Base-by-base conservation (phyloP, 1,284 basidiomycete species). In the Papiliotrema flavescens region DNA sequence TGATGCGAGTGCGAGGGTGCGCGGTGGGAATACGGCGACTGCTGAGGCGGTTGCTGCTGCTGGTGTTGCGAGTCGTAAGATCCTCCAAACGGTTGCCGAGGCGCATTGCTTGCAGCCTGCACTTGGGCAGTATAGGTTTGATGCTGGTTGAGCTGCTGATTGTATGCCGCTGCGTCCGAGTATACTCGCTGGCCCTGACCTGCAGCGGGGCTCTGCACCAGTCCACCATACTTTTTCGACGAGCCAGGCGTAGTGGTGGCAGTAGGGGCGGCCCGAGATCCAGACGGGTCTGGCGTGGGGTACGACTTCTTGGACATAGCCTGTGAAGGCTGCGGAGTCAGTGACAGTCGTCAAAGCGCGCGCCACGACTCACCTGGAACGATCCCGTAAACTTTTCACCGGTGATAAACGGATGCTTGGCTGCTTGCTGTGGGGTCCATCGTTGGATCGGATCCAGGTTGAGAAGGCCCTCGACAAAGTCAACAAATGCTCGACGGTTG, bases 361-460 rank as follows among this genome's bases (percentile, higher is more conserved):
- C 28, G 5, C 28, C 28, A 32, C 28, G 28, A 81, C 89, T 75
- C 75, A 90, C 90, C 73, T 87, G 83, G 78, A 88, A 94, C 8
- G 89, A 88, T 60, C 90, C 91, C 11, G 84, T 85, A 71, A 87
- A 96, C 75, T 92, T 93, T 77, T 98, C 95, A 53, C 95, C 94
- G 11, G 93, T 96, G 67, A 99, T 97, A 78, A 98, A 99, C 3
- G 95, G 95, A 76, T 98, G 96, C 71, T 90, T 80, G 55, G 89
- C 83, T 37, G 95, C 95, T 77, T 98, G 94, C 71, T 97, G 92
- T 26, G 96, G 95, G 9, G 94, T 89, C 96, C 95, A 99, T 56
- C 95, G 82, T 66, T 91, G 88, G 56, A 94, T 85, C 17, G 96
- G 95, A 70, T 98, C 92, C 79, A 98, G 80, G 74, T 96, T 89